Evolutionary conservation across 176 grass and related monocot species (phyloP).

Genomic region (Rhynchospora breviuscula): DNA sequence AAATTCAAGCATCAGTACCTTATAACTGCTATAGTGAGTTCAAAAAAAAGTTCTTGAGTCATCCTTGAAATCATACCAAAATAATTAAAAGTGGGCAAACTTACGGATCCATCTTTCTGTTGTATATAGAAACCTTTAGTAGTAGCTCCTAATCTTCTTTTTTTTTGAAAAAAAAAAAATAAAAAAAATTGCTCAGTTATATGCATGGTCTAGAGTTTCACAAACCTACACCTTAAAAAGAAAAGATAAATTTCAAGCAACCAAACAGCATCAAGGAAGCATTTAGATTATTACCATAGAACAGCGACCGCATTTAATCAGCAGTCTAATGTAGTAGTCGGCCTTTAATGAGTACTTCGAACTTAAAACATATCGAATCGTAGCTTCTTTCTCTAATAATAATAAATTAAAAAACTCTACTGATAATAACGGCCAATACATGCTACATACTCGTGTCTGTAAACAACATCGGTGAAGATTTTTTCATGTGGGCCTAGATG

Average conservation of each 20-base stretch:
- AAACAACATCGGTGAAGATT: neutral
- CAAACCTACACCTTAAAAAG: neutral
- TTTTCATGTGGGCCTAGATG: neutral
- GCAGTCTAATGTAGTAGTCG: neutral
- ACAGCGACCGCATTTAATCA: neutral
- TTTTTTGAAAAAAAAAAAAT: neutral
- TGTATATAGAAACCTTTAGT: neutral
- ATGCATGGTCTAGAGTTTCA: neutral
- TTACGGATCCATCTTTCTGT: neutral
- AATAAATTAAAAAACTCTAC: neutral
- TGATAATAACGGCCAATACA: neutral
- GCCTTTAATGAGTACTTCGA: neutral
- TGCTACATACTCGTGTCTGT: neutral
- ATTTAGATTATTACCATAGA: neutral
- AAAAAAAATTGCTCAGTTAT: neutral
- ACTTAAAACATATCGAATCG: neutral
- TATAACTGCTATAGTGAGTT: neutral
- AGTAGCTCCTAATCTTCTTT: neutral
- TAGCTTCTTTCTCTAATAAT: neutral
- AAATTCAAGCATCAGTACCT: neutral
- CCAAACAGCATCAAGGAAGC: neutral
- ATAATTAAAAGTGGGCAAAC: neutral
- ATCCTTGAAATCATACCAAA: neutral
- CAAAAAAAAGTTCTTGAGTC: neutral
- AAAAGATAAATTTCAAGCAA: neutral